A percentile compares a stretch with the other conserved stretches of the same genome.
These are phyloP conservation scores for Boletus tylopilopsis DNA, from an alignment of 768 basidiomycete species.

Conservation along the genomic window DNA sequence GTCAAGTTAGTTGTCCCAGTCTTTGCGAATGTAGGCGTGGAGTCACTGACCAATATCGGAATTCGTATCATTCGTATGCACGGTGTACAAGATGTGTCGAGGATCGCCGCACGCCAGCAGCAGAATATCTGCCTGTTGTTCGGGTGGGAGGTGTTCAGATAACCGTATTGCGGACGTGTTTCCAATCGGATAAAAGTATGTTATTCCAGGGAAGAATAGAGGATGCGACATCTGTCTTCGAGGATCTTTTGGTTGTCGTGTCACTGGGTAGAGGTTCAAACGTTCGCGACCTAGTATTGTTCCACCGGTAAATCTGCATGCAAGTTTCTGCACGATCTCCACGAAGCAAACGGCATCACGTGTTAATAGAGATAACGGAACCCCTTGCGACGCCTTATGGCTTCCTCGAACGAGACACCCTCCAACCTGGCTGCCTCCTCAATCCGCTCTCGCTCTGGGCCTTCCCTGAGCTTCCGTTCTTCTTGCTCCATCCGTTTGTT, in stretches of 20 bases:
- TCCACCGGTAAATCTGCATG: too few relatives aligned
- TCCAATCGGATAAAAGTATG: conserved; percentile 56
- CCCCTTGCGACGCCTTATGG: conserved; percentile 50
- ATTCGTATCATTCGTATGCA: conserved; percentile 23
- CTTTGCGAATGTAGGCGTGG: neutral
- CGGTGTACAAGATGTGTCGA: conserved; percentile 49
- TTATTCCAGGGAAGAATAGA: conserved; percentile 26
- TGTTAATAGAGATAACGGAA: conserved; percentile 53
- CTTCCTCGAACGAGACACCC: conserved; percentile 57
- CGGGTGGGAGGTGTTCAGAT: conserved; percentile 44
- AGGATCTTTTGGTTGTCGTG: neutral
- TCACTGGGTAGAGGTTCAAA: too few relatives aligned
- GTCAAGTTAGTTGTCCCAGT: neutral
- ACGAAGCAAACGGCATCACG: too few relatives aligned
- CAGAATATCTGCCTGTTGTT: conserved; percentile 45
- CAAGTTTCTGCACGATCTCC: too few relatives aligned
- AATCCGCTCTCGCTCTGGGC: conserved; percentile 45
- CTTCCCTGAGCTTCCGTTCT: conserved; percentile 42
- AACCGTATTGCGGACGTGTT: conserved; percentile 54
- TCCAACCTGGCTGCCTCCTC: conserved; percentile 57
- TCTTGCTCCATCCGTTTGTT: conserved; percentile 50
- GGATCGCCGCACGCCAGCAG: conserved; percentile 58
- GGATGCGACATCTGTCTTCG: conserved; percentile 22
- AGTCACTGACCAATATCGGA: conserved; percentile 7
- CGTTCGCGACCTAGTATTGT: too few relatives aligned